Base-by-base conservation (phyloP, 75 land plant species). In the Cupressus sempervirens region DNA sequence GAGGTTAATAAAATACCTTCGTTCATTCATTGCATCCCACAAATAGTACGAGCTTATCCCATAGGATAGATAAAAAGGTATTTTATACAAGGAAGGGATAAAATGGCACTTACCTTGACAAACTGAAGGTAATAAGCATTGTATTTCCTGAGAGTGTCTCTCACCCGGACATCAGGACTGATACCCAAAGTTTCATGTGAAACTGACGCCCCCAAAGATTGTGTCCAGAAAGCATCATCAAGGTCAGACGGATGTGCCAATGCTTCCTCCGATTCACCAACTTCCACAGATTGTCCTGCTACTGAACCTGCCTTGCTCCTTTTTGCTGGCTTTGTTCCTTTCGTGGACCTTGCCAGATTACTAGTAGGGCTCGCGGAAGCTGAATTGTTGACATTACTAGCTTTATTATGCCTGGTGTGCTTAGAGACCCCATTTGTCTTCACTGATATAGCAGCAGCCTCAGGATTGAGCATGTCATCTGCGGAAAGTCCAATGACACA, bases 111-210 rank as follows among this genome's bases (percentile, higher is more conserved):
- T 16, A 94, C 97, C 93, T 94, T 94, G 35, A 94, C 89, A 84
- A 91, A 93, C 76, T 92, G 91, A 0, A 95, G 90, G 83, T 91
- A 95, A 62, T 88, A 52, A n/a, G 84, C 90, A 88, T 95, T 94
- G 76, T 93, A 95, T 13, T 76, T 83, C 84, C 97, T 86, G 23
- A 95, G 82, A 0, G 94, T 90, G 43, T 93, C 94, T 84, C 86
- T 95, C 80, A 92, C 93, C 50, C 83, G 72, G 4, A 58, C 50
- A 53, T 62, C 32, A 11, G 73, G 86, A 45, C 88, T 67, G 82
- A 87, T 86, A 29, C 68, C 43, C 1, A 70, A 56, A 83, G 80
- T 15, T 34, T 67, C 34, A 65, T 83, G n/a, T 13, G 23, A 16
- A 29, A 53, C 38, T 13, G 16, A 7, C 38, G 0, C 14, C 36